Evolutionary conservation across 2,329 filamentous ascomycete genomes (phyloP).

Genomic region (Penicillium sp.): DNA sequence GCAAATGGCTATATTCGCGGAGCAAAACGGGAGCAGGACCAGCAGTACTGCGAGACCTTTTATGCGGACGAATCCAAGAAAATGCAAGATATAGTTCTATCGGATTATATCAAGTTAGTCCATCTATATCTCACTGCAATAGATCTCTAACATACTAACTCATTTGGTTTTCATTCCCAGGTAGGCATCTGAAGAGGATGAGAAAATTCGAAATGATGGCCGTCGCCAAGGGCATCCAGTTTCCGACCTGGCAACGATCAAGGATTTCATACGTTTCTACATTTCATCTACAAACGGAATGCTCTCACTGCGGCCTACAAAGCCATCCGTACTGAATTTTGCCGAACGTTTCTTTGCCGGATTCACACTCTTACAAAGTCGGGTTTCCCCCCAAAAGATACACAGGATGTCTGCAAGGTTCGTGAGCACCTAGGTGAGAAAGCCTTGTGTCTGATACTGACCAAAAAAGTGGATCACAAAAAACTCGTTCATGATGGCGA

Average conservation of each 20-base stretch:
- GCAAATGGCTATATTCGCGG: constrained; percentile 18
- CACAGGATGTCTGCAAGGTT: constrained; percentile 18
- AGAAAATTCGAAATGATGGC: constrained; percentile 14
- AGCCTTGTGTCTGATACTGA: background rate
- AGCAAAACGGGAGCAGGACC: constrained; percentile 17
- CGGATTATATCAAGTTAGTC: constrained; percentile 20
- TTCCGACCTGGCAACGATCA: constrained; percentile 17
- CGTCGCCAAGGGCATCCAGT: constrained; percentile 17
- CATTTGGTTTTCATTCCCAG: constrained; percentile 16
- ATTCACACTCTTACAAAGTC: constrained; percentile 19
- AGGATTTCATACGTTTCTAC: constrained; percentile 22
- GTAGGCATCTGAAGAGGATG: constrained; percentile 20
- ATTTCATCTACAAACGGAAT: constrained; percentile 19
- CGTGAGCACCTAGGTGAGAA: background rate
- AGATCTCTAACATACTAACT: constrained; percentile 7
- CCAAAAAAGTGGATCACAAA: constrained; percentile 8
- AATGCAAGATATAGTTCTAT: constrained; percentile 18
- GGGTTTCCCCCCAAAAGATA: constrained; percentile 19
- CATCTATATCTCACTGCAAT: constrained; percentile 11
- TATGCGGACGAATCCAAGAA: constrained; percentile 16
- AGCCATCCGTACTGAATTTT: constrained; percentile 21
- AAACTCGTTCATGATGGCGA: constrained; percentile 14
- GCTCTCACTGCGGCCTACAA: constrained; percentile 19
- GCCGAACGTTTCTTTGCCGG: constrained; percentile 19
- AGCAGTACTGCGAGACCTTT: constrained; percentile 14